Evolutionary conservation across 1,284 basidiomycete species (phyloP).

Genomic region (Puccinia polysora): DNA sequence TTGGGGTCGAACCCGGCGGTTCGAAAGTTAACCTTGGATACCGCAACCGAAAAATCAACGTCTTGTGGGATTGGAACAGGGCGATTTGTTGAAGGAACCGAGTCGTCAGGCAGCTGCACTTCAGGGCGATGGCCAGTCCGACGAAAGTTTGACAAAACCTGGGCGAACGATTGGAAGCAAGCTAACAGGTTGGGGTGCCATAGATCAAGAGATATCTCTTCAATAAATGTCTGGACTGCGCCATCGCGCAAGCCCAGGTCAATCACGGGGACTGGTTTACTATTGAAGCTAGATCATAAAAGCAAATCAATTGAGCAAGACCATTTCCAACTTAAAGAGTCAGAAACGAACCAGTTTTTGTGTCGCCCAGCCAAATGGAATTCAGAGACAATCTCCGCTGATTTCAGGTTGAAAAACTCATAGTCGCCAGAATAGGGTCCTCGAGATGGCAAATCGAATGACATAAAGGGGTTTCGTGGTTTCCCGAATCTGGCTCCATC

Average conservation of each 20-base stretch:
- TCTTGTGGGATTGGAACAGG: conserved; percentile 28
- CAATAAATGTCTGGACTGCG: conserved; percentile 31
- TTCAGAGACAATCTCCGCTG: conserved; percentile 11
- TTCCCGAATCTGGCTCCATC: conserved; percentile 18
- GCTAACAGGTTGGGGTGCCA: conserved; percentile 26
- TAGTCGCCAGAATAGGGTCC: background rate
- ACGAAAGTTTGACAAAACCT: conserved; percentile 6
- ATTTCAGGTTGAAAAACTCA: conserved; percentile 20
- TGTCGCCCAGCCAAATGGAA: conserved; percentile 18
- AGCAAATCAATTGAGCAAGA: background rate
- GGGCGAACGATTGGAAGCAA: conserved; percentile 7
- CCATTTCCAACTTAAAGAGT: background rate
- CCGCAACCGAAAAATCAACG: conserved; percentile 19
- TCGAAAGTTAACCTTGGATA: conserved; percentile 10
- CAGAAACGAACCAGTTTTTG: background rate
- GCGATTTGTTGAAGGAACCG: background rate
- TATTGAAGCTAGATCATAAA: conserved; percentile 2
- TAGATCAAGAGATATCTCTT: conserved; percentile 33
- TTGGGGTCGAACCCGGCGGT: conserved; percentile 34
- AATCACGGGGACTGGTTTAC: conserved; percentile 17
- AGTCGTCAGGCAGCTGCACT: background rate
- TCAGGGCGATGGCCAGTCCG: background rate
- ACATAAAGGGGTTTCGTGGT: conserved; percentile 1
- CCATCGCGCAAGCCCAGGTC: conserved; percentile 28
- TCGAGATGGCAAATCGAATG: conserved; percentile 10